Evolutionary conservation across 768 basidiomycete genomes (phyloP), one percentile per base, ranked within the genome.

Genomic region (Podaxis rugospora): DNA sequence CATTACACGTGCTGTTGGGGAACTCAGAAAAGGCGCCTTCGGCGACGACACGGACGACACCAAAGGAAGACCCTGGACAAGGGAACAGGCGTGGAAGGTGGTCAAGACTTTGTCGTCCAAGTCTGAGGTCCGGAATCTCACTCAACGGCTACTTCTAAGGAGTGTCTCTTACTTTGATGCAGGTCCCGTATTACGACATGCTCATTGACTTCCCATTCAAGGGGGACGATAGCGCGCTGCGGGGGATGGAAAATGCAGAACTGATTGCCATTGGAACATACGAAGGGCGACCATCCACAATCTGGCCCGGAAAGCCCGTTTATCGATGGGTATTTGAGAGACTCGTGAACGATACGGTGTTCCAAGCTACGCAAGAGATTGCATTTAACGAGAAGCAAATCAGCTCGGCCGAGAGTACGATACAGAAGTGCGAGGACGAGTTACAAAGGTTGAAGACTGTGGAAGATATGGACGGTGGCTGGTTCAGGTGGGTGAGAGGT

Each of bases 1-100:
- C 66, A 84, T 97, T 62, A 73, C 75, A 21, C 83, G 92, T 14
- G 88, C 88, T 36, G 85, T 94, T 9, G 81, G 85, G 36, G 95
- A 97, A 70, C 75, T 98, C 53, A 79, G 91, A 51, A 98, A 98
- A 80, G 89, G 83, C 51, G 92, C 92, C 0, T 99, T 98, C 69
- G 96, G 95, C 0, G 95, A 97, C 64, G 95, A 97, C 68, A 73
- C 79, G 1, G 93, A 96, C 57, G 95, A 97, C 67, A 89, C 90
- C 2, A 95, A 93, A 73, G 77, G 69, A 50, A 73, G 96, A 40
- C 78, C 85, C 0, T 99, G 97, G 97, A 81, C 87, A 4, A 79
- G 88, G 50, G 89, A 93, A 62, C 94, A 98, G 69, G 94, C 85
- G 0, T 98, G 95, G 93, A 81, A 78, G 18, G 76, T 98, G 14